Conservation (phyloP, 306 rosid genomes). For the Nissolia schottii region DNA sequence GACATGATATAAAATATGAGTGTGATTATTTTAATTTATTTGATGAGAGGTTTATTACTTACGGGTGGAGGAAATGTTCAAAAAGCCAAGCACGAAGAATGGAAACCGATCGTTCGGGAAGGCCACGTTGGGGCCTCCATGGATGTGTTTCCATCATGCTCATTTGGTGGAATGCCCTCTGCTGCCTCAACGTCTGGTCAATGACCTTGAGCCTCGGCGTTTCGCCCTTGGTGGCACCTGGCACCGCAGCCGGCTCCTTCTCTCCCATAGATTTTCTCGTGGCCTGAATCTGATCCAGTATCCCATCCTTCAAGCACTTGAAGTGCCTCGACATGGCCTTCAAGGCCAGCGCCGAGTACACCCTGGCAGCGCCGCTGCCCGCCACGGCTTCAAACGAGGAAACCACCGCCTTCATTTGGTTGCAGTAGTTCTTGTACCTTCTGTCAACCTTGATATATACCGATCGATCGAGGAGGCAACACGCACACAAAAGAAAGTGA, state of each 20-base stretch:
- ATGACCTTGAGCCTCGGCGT: constrained; percentile 79
- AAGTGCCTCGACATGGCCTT: constrained; percentile 94
- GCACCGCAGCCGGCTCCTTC: constrained; percentile 64
- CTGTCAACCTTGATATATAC: constrained; percentile 81
- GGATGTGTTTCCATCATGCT: constrained; percentile 90
- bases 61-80: constrained; percentile 91
- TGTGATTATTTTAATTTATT: no score
- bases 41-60: not conserved
- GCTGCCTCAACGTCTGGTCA: constrained; percentile 76
- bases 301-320: constrained; percentile 77
- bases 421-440: constrained; percentile 82
- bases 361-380: constrained; percentile 67
- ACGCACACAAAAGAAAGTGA: not conserved
- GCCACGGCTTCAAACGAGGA: constrained; percentile 75
- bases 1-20: no score
- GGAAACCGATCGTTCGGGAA: constrained; percentile 76
- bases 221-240: constrained; percentile 77
- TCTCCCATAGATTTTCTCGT: constrained; percentile 79
- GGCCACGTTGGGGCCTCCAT: constrained; percentile 89
- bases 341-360: constrained; percentile 80
- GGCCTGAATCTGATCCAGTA: constrained; percentile 50
- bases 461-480: not conserved
- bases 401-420: constrained; percentile 88
- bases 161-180: constrained; percentile 83
- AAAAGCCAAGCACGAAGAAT: constrained; percentile 87